A percentile compares a stretch with the other conserved stretches of the same genome.
These are phyloP conservation scores for Xerocomellus amylosporus DNA, from an alignment of 768 basidiomycete species.

Conservation along the genomic window DNA sequence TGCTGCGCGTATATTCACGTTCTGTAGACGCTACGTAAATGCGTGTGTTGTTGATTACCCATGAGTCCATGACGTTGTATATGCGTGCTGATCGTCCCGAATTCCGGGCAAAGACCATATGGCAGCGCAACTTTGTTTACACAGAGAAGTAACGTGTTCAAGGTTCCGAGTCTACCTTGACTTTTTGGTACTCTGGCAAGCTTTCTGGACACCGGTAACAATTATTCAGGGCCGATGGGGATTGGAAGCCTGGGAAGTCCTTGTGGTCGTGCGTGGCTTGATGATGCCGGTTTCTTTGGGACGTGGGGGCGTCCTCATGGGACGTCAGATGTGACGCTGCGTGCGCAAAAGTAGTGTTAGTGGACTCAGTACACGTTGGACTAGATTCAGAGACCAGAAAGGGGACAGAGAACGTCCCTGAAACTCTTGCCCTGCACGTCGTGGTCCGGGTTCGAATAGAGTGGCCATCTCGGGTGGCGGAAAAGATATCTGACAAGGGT, in stretches of 20 bases:
- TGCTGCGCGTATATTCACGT: neutral
- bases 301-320: conserved; percentile 7
- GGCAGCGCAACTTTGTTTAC: conserved; percentile 3
- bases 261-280: neutral
- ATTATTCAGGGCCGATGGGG: conserved; percentile 6
- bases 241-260: neutral
- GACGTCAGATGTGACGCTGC: conserved; percentile 10
- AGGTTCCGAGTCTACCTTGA: neutral
- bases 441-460: conserved; percentile 11
- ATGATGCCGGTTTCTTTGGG: neutral
- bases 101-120: neutral
- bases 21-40: neutral
- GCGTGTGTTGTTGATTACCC: neutral
- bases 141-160: neutral
- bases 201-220: conserved; percentile 4
- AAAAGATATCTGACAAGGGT: neutral
- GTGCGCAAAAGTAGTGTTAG: neutral
- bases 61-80: conserved; percentile 1
- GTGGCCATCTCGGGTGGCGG: neutral
- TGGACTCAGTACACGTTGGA: neutral
- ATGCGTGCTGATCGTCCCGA: conserved; percentile 7
- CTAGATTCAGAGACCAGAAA: neutral
- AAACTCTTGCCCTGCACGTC: conserved; percentile 2
- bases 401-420: conserved; percentile 4
- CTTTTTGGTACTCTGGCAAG: neutral